Percentiles rank a stretch among this genome's conserved stretches.
phyloP scores from a whole-genome alignment of 768 basidiomycete genomes.

The Dioszegia hungarica region DNA sequence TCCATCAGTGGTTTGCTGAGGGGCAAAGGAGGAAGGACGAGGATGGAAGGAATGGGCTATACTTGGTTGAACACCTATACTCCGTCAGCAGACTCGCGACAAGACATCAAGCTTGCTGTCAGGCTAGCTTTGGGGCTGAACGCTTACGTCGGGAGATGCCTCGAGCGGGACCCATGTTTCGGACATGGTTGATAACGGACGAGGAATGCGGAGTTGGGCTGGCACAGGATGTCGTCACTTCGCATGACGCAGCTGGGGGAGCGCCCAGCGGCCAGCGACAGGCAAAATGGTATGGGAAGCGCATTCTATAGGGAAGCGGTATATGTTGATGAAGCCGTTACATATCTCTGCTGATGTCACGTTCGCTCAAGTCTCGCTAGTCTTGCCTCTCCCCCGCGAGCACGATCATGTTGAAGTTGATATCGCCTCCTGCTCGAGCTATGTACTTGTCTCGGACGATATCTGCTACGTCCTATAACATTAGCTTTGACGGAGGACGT shows the following conservation, averaged over 20 bases:
- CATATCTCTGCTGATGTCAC: too few relatives aligned
- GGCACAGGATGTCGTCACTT: too few relatives aligned
- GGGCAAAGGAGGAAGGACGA: neutral
- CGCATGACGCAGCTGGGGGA: too few relatives aligned
- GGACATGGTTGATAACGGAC: too few relatives aligned
- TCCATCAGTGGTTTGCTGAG: neutral
- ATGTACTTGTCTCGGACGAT: conserved; percentile 63
- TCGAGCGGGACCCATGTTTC: conserved; percentile 49
- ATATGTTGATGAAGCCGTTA: too few relatives aligned
- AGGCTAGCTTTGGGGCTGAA: neutral
- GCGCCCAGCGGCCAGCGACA: too few relatives aligned
- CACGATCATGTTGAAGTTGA: conserved; percentile 65
- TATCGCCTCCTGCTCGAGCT: conserved; percentile 54
- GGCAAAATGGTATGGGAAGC: too few relatives aligned
- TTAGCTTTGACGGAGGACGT: neutral
- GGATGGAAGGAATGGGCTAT: neutral
- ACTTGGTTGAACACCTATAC: conserved; percentile 44
- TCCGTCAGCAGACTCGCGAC: neutral
- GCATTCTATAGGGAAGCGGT: too few relatives aligned
- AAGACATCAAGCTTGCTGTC: too few relatives aligned
- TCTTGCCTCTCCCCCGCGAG: conserved; percentile 49
- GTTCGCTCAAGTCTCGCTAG: neutral
- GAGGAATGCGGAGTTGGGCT: too few relatives aligned
- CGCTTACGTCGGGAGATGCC: conserved; percentile 43
- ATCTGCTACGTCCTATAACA: conserved; percentile 60